These are phyloP conservation scores for Acer campestre DNA, from an alignment of 345 rosid species.

Conservation along the genomic window DNA sequence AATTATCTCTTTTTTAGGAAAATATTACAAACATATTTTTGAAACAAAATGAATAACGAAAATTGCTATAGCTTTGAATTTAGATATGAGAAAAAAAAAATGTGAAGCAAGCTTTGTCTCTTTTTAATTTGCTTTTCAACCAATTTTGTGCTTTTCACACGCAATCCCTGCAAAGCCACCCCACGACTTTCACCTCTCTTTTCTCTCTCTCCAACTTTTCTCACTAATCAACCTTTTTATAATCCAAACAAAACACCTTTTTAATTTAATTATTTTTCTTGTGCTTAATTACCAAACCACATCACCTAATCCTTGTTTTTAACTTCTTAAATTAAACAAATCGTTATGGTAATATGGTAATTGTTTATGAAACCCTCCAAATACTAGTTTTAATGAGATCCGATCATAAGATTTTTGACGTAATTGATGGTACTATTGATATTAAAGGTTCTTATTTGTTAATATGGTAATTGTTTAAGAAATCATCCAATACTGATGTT, in stretches of 20 bases:
- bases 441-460: too few relatives aligned
- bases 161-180: conserved; percentile 42
- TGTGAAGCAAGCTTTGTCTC: not conserved
- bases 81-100: not conserved
- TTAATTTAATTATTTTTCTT: not conserved
- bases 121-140: conserved; percentile 26
- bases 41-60: not conserved
- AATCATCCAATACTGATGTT: too few relatives aligned
- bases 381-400: too few relatives aligned
- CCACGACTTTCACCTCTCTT: conserved; percentile 26
- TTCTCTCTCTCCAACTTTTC: conserved; percentile 11
- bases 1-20: not conserved
- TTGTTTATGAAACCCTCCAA: not conserved
- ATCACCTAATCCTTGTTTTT: not conserved
- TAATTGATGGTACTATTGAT: too few relatives aligned
- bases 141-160: conserved; percentile 50
- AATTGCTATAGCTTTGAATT: not conserved
- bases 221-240: conserved; percentile 1
- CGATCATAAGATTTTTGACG: too few relatives aligned
- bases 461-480: too few relatives aligned
- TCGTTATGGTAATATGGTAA: not conserved
- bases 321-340: not conserved
- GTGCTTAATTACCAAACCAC: not conserved
- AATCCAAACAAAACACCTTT: conserved; percentile 8
- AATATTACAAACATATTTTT: not conserved